Percentiles rank a stretch among this genome's conserved stretches.
phyloP scores from a whole-genome alignment of 2,329 filamentous ascomycete species.

The Plectosphaerella sp. region DNA sequence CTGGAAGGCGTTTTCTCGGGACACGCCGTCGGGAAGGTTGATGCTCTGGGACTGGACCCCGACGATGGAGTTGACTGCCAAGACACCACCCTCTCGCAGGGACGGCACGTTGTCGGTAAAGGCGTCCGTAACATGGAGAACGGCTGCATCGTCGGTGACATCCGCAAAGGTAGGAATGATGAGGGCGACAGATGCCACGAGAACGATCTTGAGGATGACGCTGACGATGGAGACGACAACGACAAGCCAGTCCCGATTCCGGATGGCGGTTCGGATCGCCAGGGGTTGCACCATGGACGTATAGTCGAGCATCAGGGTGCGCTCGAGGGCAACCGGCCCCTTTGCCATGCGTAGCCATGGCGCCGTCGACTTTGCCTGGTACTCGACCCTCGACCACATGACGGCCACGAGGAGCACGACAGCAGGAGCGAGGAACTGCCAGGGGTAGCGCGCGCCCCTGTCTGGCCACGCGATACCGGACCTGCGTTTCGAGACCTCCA shows the following conservation, averaged over 20 bases:
- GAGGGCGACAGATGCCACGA: conserved; percentile 30
- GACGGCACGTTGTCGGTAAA: conserved; percentile 20
- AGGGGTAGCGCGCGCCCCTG: conserved; percentile 25
- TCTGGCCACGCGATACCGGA: conserved; percentile 21
- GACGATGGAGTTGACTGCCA: conserved; percentile 27
- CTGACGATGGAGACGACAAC: conserved; percentile 17
- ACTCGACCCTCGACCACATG: conserved; percentile 31
- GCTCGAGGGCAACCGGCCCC: conserved; percentile 20
- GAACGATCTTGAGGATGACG: conserved; percentile 24
- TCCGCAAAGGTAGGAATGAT: conserved; percentile 25
- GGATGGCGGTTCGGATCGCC: conserved; percentile 20
- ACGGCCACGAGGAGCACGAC: conserved; percentile 26
- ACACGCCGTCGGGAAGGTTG: conserved; percentile 24
- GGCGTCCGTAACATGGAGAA: conserved; percentile 18
- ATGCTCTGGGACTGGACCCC: conserved; percentile 20
- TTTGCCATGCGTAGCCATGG: conserved; percentile 31
- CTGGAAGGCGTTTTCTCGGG: conserved; percentile 27
- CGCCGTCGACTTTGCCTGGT: conserved; percentile 29
- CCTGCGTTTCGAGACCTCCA: conserved; percentile 23
- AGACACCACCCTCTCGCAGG: conserved; percentile 16
- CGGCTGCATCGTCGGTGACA: conserved; percentile 15
- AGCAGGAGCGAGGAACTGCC: conserved; percentile 29
- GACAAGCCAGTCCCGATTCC: conserved; percentile 29
- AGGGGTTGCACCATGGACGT: conserved; percentile 21
- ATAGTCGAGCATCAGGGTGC: conserved; percentile 31